phyloP scores from a whole-genome alignment of 1,139 yeast genomes.

The Geotrichum bryndzae region DNA sequence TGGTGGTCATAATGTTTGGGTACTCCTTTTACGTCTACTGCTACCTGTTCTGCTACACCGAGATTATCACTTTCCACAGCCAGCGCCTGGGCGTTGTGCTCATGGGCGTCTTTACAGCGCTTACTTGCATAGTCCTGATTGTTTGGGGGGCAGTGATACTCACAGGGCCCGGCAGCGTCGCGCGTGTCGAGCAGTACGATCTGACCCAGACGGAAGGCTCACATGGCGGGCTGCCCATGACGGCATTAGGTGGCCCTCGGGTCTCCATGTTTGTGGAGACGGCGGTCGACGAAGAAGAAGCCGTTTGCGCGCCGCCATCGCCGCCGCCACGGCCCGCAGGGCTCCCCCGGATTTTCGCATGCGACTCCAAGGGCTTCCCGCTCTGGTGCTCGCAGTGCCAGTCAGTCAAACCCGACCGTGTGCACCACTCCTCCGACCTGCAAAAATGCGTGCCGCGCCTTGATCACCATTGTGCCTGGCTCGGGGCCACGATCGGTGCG shows the following conservation, averaged over 20 bases:
- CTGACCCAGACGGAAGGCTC: not conserved
- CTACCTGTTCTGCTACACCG: slow-evolving; percentile 32
- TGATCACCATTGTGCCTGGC: slow-evolving; percentile 93
- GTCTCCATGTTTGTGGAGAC: not conserved
- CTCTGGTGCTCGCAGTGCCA: slow-evolving; percentile 66
- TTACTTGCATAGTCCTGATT: slow-evolving; percentile 20
- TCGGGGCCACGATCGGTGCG: slow-evolving; percentile 77
- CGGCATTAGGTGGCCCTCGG: not conserved
- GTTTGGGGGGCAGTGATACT: slow-evolving; percentile 27
- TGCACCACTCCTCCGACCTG: slow-evolving; percentile 74
- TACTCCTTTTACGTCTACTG: slow-evolving; percentile 34
- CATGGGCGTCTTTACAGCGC: slow-evolving; percentile 24
- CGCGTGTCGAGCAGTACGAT: slow-evolving; percentile 1
- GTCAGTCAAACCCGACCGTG: slow-evolving; percentile 80
- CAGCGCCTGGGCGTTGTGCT: slow-evolving; percentile 31
- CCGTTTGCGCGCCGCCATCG: not conserved
- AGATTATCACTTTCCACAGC: slow-evolving; percentile 20
- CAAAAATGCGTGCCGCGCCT: slow-evolving; percentile 55
- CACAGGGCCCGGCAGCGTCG: slow-evolving; percentile 34
- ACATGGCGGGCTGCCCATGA: not conserved
- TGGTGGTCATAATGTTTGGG: slow-evolving; percentile 28
- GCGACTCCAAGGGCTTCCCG: slow-evolving; percentile 43
- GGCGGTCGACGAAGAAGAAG: not conserved
- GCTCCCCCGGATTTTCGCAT: slow-evolving; percentile 26
- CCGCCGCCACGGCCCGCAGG: slow-evolving; percentile 28